These are phyloP conservation scores for Peronospora farinosa DNA, from an alignment of 352 stramenopile species.

Conservation along the genomic window DNA sequence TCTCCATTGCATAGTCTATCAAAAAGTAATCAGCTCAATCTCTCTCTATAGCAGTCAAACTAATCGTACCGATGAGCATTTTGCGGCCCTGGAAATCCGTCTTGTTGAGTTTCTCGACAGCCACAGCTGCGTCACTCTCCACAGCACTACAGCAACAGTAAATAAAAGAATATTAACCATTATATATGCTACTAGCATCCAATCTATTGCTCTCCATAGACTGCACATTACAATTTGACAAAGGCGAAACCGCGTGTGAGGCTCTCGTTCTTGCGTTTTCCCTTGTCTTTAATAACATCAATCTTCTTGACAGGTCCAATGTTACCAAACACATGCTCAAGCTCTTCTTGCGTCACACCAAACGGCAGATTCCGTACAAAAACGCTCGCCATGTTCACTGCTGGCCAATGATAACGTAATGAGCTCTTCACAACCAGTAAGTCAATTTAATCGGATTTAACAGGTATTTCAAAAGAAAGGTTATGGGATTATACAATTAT, in stretches of 20 bases:
- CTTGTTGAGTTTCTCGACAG: constrained; percentile 72
- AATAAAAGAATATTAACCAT: not conserved
- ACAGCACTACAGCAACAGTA: constrained; percentile 45
- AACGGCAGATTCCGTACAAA: constrained; percentile 87
- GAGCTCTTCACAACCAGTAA: constrained; percentile 22
- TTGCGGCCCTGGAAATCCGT: constrained; percentile 70
- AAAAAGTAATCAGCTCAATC: constrained; percentile 2
- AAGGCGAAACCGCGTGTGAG: constrained; percentile 83
- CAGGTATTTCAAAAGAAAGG: not conserved
- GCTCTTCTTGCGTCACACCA: constrained; percentile 76
- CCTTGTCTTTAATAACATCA: constrained; percentile 86
- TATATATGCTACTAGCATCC: not conserved
- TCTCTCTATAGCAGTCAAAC: not conserved
- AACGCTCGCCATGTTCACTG: constrained; percentile 42
- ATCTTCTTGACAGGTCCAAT: constrained; percentile 82
- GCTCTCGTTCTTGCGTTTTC: constrained; percentile 73
- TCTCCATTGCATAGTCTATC: constrained; percentile 70
- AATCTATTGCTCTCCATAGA: not conserved
- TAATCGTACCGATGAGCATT: constrained; percentile 69
- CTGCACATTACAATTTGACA: constrained; percentile 72
- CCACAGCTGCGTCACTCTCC: constrained; percentile 56
- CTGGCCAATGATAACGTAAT: constrained; percentile 21
- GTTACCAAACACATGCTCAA: constrained; percentile 78
- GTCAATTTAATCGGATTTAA: constrained; percentile 4
- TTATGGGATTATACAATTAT: not conserved